Evolutionary conservation across 352 stramenopile species (phyloP), one percentile per base, ranked within the genome.

Genomic region (Globisporangium heterothallicum): DNA sequence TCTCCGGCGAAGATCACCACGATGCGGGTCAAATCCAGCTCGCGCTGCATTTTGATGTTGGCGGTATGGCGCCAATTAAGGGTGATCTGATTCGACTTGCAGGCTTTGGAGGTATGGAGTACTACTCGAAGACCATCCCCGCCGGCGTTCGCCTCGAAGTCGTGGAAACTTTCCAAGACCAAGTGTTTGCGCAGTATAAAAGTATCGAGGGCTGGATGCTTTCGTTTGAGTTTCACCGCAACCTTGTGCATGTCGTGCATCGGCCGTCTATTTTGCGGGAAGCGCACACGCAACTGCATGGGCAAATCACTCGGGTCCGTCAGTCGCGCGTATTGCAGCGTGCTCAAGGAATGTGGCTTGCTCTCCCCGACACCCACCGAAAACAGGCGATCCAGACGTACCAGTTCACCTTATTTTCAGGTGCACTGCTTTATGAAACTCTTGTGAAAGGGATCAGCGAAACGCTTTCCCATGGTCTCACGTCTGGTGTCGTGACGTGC

Each of bases 191-290:
- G 4, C 66, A 83, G 59, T 82, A 64, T 30, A 74, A 67, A 34
- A 86, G 74, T 16, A 64, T 68, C 26, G 77, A 88, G 59, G 74
- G 72, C 45, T 88, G 77, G 77, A 57, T 59, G 24, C 49, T 88
- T 21, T 70, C 61, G 24, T 86, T 86, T 34, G 77, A 88, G 60
- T 56, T 86, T 29, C 77, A 86, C 47, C 77, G 74, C 40, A 86
- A 88, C 44, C 53, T 88, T 34, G 59, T 88, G 42, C 71, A 79
- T 47, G 68, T 88, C 3, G 77, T 83, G 42, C 73, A 66, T 16
- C 74, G 77, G 30, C 77, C 77, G 12, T 88, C 77, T 4, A 66
- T 84, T 7, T 42, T 88, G 40, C 49, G 65, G 22, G 64, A 86
- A 25, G 70, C 77, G 1, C 70, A 72, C n/a, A 66, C 63, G 9